These are phyloP conservation scores for Eucalyptus marginata DNA, from an alignment of 345 rosid species.

Conservation along the genomic window DNA sequence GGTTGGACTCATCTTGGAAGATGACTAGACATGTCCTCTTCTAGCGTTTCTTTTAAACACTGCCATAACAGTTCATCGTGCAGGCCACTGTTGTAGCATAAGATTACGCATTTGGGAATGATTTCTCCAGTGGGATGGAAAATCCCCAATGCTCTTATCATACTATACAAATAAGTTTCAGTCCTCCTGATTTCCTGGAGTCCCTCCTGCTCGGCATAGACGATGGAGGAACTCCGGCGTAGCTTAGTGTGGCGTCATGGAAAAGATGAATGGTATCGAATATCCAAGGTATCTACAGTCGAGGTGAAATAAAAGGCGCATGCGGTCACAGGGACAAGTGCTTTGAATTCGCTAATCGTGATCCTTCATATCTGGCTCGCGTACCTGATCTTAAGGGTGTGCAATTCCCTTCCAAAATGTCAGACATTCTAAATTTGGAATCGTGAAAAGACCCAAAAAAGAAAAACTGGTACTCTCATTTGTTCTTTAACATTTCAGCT, in stretches of 20 bases:
- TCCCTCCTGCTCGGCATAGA: not conserved
- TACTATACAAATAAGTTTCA: not conserved
- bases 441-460: not conserved
- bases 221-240: not conserved
- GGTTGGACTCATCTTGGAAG: not conserved
- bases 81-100: not conserved
- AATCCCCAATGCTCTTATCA: not conserved
- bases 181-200: not conserved
- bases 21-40: not conserved
- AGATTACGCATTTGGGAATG: not conserved
- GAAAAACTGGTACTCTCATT: not conserved
- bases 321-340: not conserved
- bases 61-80: not conserved
- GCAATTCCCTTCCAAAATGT: not conserved
- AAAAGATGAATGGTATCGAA: not conserved
- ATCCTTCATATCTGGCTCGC: not conserved
- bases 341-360: not conserved
- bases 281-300: not conserved
- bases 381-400: not conserved
- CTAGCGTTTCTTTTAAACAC: not conserved
- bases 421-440: not conserved
- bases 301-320: not conserved
- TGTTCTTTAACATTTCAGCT: rapidly evolving
- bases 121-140: not conserved
- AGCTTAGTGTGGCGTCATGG: not conserved